Conservation (phyloP, 768 basidiomycete genomes). For the Exidia glandulosa region DNA sequence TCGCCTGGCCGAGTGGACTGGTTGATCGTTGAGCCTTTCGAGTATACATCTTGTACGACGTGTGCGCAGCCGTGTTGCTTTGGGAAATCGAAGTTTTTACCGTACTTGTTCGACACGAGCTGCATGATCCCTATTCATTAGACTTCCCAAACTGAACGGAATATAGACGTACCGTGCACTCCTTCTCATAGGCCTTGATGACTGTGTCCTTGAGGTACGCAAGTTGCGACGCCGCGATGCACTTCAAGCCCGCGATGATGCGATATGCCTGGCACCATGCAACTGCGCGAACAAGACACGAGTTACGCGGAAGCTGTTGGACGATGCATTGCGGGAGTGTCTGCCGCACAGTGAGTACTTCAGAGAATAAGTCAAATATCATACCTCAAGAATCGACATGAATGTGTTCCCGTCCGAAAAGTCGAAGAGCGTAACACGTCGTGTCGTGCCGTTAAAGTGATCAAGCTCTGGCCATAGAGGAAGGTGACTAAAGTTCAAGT, state of each 20-base stretch:
- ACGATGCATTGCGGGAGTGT: conserved; percentile 19
- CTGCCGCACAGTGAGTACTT: conserved; percentile 7
- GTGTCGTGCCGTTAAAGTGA: conserved; percentile 11
- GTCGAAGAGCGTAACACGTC: neutral
- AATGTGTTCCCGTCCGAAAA: conserved; percentile 18
- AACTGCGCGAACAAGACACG: conserved; percentile 17
- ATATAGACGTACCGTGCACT: neutral
- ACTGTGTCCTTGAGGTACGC: neutral
- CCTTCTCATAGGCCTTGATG: neutral
- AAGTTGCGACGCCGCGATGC: conserved; percentile 17
- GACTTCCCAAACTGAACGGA: neutral
- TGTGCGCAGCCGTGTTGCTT: conserved; percentile 20
- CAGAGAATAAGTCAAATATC: neutral
- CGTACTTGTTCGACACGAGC: conserved; percentile 12
- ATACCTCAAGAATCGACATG: conserved; percentile 16
- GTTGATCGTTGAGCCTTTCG: conserved; percentile 20
- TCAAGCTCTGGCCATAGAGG: conserved; percentile 20
- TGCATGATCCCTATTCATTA: neutral
- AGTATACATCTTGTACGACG: conserved; percentile 13
- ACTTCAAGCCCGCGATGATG: conserved; percentile 17
- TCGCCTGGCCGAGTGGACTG: conserved; percentile 19
- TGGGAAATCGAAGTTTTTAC: conserved; percentile 18
- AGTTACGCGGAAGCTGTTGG: conserved; percentile 17
- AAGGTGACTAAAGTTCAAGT: conserved; percentile 12
- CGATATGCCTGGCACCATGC: conserved; percentile 12